Base-by-base conservation (phyloP, 352 stramenopile species). In the Blastocystis hominis region DNA sequence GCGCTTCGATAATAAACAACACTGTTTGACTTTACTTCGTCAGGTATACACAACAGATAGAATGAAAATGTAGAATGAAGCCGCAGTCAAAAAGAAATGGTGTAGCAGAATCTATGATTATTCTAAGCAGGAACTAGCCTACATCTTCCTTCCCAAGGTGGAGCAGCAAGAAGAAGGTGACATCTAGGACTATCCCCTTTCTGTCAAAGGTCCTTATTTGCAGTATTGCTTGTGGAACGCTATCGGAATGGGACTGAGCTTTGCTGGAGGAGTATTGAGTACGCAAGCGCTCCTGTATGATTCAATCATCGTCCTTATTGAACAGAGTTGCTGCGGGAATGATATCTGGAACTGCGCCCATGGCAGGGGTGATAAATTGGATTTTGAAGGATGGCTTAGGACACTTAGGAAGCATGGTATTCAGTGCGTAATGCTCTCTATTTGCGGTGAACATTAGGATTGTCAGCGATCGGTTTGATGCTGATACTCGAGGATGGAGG, bases 301-400 rank as follows among this genome's bases (percentile, higher is more conserved):
- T 20, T 3, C 20, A 3, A 7, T 55, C 24, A n/a, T n/a, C n/a
- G n/a, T 75, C 24, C 55, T 30, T 20, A 15, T 13, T 10, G 5
- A 9, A 15, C n/a, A 76, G 66, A 2, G 30, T 76, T n/a, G 72
- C 72, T 30, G 72, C 44, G 38, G 72, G 72, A 36, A 70, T 84
- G 5, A 44, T 42, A 17, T 30, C 54, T 15, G 89, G 90, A 38
- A 88, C 90, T n/a, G 38, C 47, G 9, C 92, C 93, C 17, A 91
- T 95, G 86, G 94, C 95, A 9, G 95, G 94, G 9, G 94, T 94
- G 1, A 91, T 98, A 6, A 98, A 98, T 90, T 98, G 95, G 95
- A 90, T 95, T 5, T 92, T 98, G 54, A 98, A 98, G 90, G 95
- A 98, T 90, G 95, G 95, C 44, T 90, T 98, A 2, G 95, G 95